phyloP scores from a whole-genome alignment of 345 rosid species.

The Abelmoschus esculentus region DNA sequence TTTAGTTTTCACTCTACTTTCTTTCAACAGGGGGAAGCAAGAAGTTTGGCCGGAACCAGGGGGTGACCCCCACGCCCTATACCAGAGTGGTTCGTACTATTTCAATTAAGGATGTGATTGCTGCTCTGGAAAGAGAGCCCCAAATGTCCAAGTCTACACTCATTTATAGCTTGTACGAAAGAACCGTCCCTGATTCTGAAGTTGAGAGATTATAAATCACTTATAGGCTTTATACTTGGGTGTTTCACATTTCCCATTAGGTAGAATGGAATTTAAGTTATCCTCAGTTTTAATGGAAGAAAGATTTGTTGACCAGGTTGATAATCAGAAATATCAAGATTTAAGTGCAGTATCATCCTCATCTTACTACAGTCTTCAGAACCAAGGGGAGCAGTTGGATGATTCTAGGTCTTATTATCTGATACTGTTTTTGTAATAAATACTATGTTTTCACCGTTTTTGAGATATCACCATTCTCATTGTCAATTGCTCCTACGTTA shows the following conservation, averaged over 20 bases:
- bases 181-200: slow-evolving; percentile 25
- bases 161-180: slow-evolving; percentile 60
- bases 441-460: not conserved
- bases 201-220: slow-evolving; percentile 23
- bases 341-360: not conserved
- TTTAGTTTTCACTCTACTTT: not conserved
- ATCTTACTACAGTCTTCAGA: not conserved
- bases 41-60: slow-evolving; percentile 60
- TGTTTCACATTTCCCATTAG: not conserved
- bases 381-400: not conserved
- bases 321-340: not conserved
- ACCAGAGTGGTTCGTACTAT: slow-evolving; percentile 52
- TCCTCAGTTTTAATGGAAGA: not conserved
- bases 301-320: not conserved
- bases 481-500: not conserved
- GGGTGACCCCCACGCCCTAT: slow-evolving; percentile 19
- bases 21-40: slow-evolving; percentile 39
- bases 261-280: not conserved
- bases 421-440: not conserved
- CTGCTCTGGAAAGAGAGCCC: slow-evolving; percentile 89
- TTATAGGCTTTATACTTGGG: not conserved
- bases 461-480: not conserved
- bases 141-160: slow-evolving; percentile 87
- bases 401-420: not conserved
- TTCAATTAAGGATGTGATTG: slow-evolving; percentile 69